Evolutionary conservation across 1,284 basidiomycete genomes (phyloP).

Genomic region (Abortiporus biennis): DNA sequence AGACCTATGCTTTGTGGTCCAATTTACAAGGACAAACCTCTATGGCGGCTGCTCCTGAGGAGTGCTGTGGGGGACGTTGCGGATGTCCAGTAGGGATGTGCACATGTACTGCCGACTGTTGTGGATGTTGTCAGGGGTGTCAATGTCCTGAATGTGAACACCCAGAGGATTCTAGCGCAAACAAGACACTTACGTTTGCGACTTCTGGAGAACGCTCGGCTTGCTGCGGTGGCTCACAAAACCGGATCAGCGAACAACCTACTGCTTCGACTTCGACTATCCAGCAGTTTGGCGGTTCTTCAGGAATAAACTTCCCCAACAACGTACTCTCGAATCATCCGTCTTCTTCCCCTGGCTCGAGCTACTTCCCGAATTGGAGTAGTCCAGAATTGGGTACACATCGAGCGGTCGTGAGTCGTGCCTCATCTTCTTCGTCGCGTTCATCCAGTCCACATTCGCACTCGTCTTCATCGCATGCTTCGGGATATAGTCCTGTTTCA

Average conservation of each 20-base stretch:
- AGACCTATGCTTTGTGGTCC: conserved; percentile 36
- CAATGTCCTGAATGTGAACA: conserved; percentile 22
- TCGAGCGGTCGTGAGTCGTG: conserved; percentile 9
- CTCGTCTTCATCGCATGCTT: conserved; percentile 9
- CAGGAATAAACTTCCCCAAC: too few species aligned
- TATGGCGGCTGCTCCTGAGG: conserved; percentile 29
- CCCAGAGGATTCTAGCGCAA: conserved; percentile 9
- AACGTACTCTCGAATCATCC: conserved; percentile 2
- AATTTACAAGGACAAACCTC: conserved; percentile 41
- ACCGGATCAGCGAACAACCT: not conserved
- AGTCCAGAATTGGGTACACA: conserved; percentile 6
- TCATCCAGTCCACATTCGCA: conserved; percentile 13
- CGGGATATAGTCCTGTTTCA: not conserved
- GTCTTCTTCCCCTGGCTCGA: not conserved
- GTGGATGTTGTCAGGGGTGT: conserved; percentile 37
- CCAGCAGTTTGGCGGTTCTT: too few species aligned
- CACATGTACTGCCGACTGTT: conserved; percentile 44
- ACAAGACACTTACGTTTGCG: conserved; percentile 22
- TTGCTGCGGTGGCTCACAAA: conserved; percentile 20
- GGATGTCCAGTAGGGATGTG: conserved; percentile 40
- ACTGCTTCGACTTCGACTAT: not conserved
- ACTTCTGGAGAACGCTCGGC: conserved; percentile 23
- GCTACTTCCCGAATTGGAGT: not conserved
- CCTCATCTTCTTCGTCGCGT: conserved; percentile 13
- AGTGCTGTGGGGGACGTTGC: conserved; percentile 54